These are phyloP conservation scores for Diaporthe longicolla DNA, from an alignment of 2,329 filamentous ascomycete genomes.

Conservation along the genomic window DNA sequence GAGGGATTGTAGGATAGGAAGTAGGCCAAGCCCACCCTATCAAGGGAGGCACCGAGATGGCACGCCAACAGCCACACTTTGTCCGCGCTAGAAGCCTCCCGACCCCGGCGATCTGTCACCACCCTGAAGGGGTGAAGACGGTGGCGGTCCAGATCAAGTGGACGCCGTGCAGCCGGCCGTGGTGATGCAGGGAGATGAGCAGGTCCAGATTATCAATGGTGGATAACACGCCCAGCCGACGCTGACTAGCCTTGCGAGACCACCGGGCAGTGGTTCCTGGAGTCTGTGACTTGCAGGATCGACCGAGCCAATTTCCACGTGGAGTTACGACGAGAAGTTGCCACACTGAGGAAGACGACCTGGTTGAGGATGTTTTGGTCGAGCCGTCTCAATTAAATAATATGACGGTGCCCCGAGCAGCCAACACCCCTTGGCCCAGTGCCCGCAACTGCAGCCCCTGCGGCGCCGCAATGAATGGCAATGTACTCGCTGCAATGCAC, in stretches of 20 bases:
- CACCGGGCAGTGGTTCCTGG: slow-evolving; percentile 10
- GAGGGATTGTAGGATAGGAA: slow-evolving; percentile 21
- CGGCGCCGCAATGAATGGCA: background rate
- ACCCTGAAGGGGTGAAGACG: slow-evolving; percentile 1
- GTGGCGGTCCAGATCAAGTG: background rate
- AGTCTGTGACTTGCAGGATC: slow-evolving; percentile 37
- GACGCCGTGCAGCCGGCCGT: slow-evolving; percentile 18
- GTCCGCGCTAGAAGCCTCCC: slow-evolving; percentile 31
- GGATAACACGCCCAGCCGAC: slow-evolving; percentile 30
- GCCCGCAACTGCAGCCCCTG: background rate
- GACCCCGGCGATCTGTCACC: slow-evolving; percentile 21
- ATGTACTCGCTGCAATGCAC: background rate
- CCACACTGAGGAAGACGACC: slow-evolving; percentile 9
- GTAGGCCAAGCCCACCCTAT: slow-evolving; percentile 20
- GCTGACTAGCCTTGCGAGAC: slow-evolving; percentile 38
- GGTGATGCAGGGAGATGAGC: slow-evolving; percentile 17
- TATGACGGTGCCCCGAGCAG: slow-evolving; percentile 1
- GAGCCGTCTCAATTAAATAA: slow-evolving; percentile 15
- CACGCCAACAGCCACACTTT: slow-evolving; percentile 27
- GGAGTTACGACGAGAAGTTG: slow-evolving; percentile 14
- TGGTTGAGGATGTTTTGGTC: slow-evolving; percentile 16
- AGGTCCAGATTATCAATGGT: slow-evolving; percentile 2
- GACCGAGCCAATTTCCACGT: slow-evolving; percentile 38
- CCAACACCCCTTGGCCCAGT: background rate
- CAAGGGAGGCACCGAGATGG: slow-evolving; percentile 28